Evolutionary conservation across 2,329 filamentous ascomycete genomes (phyloP).

Genomic region (Sporothrix luriei): DNA sequence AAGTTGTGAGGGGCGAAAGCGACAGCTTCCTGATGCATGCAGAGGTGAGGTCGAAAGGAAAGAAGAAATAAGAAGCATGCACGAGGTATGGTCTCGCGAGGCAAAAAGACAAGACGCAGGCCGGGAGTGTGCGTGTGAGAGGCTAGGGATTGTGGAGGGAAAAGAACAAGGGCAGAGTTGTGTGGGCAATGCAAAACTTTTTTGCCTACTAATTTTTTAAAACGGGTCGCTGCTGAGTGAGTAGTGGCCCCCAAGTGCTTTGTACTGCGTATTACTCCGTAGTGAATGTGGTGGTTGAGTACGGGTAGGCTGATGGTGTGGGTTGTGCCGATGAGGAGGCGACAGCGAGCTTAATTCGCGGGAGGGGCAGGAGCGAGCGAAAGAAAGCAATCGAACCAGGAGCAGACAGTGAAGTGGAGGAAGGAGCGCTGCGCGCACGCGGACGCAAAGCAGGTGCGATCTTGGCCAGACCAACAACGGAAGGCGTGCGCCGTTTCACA

Average conservation of each 20-base stretch:
- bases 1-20: conserved; percentile 11
- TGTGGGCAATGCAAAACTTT: conserved; percentile 40
- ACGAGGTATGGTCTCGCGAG: conserved; percentile 21
- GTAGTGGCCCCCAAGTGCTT: conserved; percentile 21
- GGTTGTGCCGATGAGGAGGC: conserved; percentile 25
- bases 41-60: conserved; percentile 22
- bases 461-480: conserved; percentile 15
- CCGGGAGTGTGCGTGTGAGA: conserved; percentile 21
- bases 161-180: conserved; percentile 31
- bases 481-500: conserved; percentile 23
- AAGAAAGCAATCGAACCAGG: neutral
- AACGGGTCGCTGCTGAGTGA: conserved; percentile 34
- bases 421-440: conserved; percentile 21
- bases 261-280: neutral
- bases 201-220: conserved; percentile 37
- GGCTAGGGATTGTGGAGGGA: conserved; percentile 27
- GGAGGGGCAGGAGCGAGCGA: conserved; percentile 30
- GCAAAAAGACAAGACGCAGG: conserved; percentile 18
- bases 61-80: neutral
- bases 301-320: conserved; percentile 25
- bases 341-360: conserved; percentile 32
- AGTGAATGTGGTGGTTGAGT: conserved; percentile 19
- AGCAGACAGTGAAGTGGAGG: neutral
- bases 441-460: conserved; percentile 11
- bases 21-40: conserved; percentile 2